phyloP scores from a whole-genome alignment of 176 grass and related monocot species.

The Phoenix roebelenii region DNA sequence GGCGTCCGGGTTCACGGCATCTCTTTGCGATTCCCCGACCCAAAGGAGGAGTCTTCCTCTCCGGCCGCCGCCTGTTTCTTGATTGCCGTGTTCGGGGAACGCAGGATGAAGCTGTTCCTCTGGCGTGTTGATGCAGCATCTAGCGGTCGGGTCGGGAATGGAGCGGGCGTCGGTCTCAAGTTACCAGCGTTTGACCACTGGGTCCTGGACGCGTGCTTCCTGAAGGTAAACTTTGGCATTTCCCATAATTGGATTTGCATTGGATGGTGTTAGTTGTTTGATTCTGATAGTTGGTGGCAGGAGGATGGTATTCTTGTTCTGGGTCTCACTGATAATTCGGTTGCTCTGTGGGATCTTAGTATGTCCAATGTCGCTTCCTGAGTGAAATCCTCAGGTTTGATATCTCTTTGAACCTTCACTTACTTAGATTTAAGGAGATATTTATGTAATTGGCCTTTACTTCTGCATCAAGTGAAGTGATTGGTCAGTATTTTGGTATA shows the following conservation, averaged over 20 bases:
- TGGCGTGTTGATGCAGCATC: constrained; percentile 4
- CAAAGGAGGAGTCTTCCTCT: background rate
- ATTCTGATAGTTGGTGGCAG: constrained; percentile 15
- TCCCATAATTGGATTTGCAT: too few relatives aligned
- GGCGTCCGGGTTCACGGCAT: too few relatives aligned
- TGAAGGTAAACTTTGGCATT: constrained; percentile 26
- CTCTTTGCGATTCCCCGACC: constrained; percentile 10
- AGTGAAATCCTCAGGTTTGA: constrained; percentile 61
- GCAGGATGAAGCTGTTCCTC: constrained; percentile 53
- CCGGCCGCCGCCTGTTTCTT: background rate
- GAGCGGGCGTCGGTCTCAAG: constrained; percentile 17
- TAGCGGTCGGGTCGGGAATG: background rate
- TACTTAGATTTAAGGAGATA: too few relatives aligned
- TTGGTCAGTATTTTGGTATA: too few relatives aligned
- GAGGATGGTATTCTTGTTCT: constrained; percentile 47
- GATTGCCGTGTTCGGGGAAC: constrained; percentile 55
- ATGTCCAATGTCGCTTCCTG: constrained; percentile 22
- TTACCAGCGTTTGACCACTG: constrained; percentile 80
- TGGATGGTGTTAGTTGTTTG: background rate
- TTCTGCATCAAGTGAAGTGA: too few relatives aligned
- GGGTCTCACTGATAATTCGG: constrained; percentile 84
- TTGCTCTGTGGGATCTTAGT: constrained; percentile 58
- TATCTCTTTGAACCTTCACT: too few relatives aligned
- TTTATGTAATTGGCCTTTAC: too few relatives aligned
- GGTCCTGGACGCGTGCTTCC: constrained; percentile 65